Evolutionary conservation across 495 filamentous ascomycete genomes (phyloP).

Genomic region (Glonium stellatum): DNA sequence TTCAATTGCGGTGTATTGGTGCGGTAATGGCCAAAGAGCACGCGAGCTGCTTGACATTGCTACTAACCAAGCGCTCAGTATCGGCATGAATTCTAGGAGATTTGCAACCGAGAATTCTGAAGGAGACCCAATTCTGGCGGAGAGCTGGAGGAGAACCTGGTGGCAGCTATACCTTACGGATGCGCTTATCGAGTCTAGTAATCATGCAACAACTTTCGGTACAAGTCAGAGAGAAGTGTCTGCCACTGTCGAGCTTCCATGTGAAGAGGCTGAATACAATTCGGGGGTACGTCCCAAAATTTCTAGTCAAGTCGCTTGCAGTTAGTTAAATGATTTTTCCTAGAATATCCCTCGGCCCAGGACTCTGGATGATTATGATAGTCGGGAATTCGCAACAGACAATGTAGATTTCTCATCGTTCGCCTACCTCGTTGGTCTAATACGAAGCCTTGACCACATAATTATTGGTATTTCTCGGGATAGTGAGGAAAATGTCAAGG

Average conservation of each 20-base stretch:
- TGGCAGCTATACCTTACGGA: conserved; percentile 84
- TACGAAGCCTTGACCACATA: conserved; percentile 12
- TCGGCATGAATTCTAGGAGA: conserved; percentile 60
- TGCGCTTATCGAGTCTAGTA: conserved; percentile 42
- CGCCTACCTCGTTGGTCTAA: conserved; percentile 22
- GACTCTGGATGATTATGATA: conserved; percentile 14
- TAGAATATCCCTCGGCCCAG: conserved; percentile 17
- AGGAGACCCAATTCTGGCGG: conserved; percentile 52
- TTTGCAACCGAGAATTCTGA: conserved; percentile 44
- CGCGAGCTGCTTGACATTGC: conserved; percentile 58
- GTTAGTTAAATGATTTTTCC: background rate
- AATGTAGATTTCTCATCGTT: conserved; percentile 24
- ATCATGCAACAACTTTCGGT: conserved; percentile 30
- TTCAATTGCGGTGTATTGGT: conserved; percentile 68
- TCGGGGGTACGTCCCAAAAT: conserved; percentile 18
- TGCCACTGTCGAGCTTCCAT: conserved; percentile 48
- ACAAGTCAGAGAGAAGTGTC: conserved; percentile 25
- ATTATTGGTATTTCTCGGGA: conserved; percentile 2
- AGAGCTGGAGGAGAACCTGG: conserved; percentile 80
- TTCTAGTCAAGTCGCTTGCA: background rate
- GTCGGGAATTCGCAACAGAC: conserved; percentile 18
- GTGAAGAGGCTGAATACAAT: conserved; percentile 61
- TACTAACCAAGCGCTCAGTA: conserved; percentile 62
- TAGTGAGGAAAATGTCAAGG: conserved; percentile 12
- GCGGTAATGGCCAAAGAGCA: conserved; percentile 58